Evolutionary conservation across 1,139 yeast genomes (phyloP), one percentile per base, ranked within the genome.

Genomic region (Yamadazyma triangularis): DNA sequence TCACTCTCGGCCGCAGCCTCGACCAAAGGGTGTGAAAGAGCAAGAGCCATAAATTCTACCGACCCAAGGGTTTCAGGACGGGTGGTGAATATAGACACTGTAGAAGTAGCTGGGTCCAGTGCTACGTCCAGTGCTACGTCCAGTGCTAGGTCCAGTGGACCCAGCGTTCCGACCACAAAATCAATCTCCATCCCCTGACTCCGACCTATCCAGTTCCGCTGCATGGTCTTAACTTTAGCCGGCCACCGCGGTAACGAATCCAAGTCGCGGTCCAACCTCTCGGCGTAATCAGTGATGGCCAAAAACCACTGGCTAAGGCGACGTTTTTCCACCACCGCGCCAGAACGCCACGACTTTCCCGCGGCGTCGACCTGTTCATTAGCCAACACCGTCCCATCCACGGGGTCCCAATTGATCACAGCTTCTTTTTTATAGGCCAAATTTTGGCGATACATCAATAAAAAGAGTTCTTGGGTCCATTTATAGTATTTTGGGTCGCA

Each of bases 361-460:
- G 85, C 74, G 2, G 82, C 57, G 53, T 91, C 98, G 3, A 91
- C 97, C 53, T 91, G 98, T 55, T 91, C 98, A 53, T 91, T 91
- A 1, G 98, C 98, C 39, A 91, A 63, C 1, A 91, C 98, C 0
- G 98, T 91, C 45, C 80, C 72, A 47, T 91, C 98, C 0, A 91
- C 76, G 0, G 98, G 98, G 55, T 91, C 98, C 98, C 98, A 91
- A 51, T 91, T 91, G 33, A 91, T 93, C 45, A 82, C 86, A 0
- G 96, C 95, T 28, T 80, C 78, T 35, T 81, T 79, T 41, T 89
- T 69, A 50, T 91, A 89, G 0, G 96, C 97, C 34, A 86, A 59
- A 0, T 95, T 95, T 24, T 79, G 70, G 43, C 87, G 76, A 51
- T 70, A 73, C 36, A 91, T 53, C 53, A 84, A 65, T 19, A 86